Base-by-base conservation (phyloP, 2,329 filamentous ascomycete genomes). In the Daldinia eschscholtzii region DNA sequence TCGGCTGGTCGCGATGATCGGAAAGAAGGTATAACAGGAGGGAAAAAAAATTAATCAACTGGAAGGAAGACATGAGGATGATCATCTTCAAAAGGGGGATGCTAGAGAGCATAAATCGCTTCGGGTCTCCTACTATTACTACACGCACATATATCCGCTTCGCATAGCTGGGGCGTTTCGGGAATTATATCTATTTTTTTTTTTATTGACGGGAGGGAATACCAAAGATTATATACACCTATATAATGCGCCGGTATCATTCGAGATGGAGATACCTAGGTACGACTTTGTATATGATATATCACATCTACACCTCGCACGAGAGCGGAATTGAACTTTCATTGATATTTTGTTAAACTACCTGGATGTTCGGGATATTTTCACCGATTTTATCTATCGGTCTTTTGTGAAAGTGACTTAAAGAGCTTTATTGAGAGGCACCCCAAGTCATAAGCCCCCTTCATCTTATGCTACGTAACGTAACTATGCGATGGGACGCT, bases 1-100 rank as follows among this genome's bases (percentile, higher is more conserved):
- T 78, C 30, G 77, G 77, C 48, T 77, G 76, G 77, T 73, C 72
- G 28, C 74, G 35, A 66, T 13, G 10, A 10, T 1, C 1, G 10
- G 3, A 9, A 9, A 2, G 33, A 9, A 44, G 3, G 5, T 4
- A 15, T 6, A 33, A n/a, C 9, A 23, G 39, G 61, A 26, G 53
- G 20, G 15, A 65, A 46, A 12, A 50, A 59, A 18, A 60, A 50
- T 2, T 20, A 46, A 13, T 23, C 37, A 50, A 35, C 35, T 55
- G 30, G 15, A 55, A 39, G 15, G 35, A 15, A 65, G 41, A 42
- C 35, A 67, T 18, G 61, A 28, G 57, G 26, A 50, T 33, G 2
- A 23, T 35, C 9, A 5, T 20, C 60, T 48, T 57, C 53, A 41
- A 55, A 53, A 56, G 39, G 23, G 15, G 37, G 30, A 33, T 33